phyloP scores from a whole-genome alignment of 1,284 basidiomycete species.

The Ustanciosporium gigantosporum region DNA sequence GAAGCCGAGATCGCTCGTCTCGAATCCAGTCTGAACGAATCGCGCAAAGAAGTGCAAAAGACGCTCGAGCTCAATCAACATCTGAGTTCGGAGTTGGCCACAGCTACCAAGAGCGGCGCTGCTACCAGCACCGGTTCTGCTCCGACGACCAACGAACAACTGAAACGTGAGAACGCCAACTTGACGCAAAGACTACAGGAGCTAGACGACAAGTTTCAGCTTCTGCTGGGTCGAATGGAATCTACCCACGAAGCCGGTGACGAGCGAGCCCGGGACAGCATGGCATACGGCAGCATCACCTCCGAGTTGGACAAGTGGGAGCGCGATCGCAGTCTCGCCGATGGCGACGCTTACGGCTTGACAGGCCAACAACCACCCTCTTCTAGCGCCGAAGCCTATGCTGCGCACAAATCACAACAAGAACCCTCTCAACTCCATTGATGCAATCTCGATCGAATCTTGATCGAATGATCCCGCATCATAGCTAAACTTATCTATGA shows the following conservation, averaged over 20 bases:
- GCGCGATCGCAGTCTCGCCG: constrained; percentile 14
- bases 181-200: constrained; percentile 45
- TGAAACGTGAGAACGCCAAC: constrained; percentile 41
- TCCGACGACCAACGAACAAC: constrained; percentile 43
- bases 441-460: too few relatives aligned
- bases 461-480: too few relatives aligned
- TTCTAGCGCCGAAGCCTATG: too few relatives aligned
- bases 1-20: constrained; percentile 40
- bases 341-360: too few relatives aligned
- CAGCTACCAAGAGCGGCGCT: neutral
- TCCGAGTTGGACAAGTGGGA: constrained; percentile 57
- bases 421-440: too few relatives aligned
- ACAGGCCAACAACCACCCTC: too few relatives aligned
- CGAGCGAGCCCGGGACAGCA: constrained; percentile 22
- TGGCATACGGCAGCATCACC: constrained; percentile 47
- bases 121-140: constrained; percentile 11
- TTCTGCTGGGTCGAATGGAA: constrained; percentile 47
- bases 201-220: constrained; percentile 50
- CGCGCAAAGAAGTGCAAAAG: constrained; percentile 38
- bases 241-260: constrained; percentile 35
- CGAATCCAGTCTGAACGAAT: constrained; percentile 27
- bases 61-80: constrained; percentile 45
- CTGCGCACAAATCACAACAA: too few relatives aligned
- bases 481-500: too few relatives aligned
- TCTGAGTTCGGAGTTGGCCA: constrained; percentile 29